Percentiles rank a stretch among this genome's conserved stretches.
These are phyloP conservation scores for Naganishia friedmannii DNA, from an alignment of 768 basidiomycete genomes.

Conservation along the genomic window DNA sequence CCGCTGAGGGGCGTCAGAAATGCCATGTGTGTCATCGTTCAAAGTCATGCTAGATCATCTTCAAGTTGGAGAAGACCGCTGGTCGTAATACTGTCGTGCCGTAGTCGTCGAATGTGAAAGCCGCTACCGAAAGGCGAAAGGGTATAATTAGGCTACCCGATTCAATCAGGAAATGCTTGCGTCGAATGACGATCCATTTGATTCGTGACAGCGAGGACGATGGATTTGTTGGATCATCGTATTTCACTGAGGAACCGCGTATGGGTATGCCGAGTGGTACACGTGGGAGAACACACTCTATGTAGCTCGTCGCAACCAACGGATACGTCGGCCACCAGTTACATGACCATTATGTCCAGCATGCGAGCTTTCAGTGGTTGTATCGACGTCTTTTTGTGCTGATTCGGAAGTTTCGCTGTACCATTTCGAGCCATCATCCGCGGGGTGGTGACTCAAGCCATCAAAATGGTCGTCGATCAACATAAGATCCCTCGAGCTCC, in stretches of 20 bases:
- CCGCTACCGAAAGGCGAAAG: background rate
- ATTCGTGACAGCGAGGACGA: background rate
- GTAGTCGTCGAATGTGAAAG: background rate
- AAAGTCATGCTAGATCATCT: background rate
- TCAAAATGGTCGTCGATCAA: constrained; percentile 18
- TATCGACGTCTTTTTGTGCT: background rate
- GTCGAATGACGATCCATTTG: background rate
- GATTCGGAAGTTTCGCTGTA: background rate
- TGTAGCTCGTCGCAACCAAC: constrained; percentile 7
- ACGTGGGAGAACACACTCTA: too few species aligned
- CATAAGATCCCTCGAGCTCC: constrained; percentile 14
- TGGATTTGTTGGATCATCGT: background rate
- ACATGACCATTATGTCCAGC: background rate
- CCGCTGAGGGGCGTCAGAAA: background rate
- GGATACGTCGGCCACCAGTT: background rate
- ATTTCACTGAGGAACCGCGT: too few species aligned
- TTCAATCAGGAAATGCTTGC: background rate
- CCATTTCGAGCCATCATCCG: background rate
- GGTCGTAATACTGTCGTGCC: background rate
- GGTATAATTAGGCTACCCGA: background rate
- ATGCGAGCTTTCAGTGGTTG: background rate
- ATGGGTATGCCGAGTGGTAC: too few species aligned
- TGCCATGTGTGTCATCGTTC: background rate
- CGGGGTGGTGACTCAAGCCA: background rate
- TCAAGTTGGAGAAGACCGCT: background rate